Conservation (phyloP, 1,139 yeast species). For the Blastobotrys illinoisensis region DNA sequence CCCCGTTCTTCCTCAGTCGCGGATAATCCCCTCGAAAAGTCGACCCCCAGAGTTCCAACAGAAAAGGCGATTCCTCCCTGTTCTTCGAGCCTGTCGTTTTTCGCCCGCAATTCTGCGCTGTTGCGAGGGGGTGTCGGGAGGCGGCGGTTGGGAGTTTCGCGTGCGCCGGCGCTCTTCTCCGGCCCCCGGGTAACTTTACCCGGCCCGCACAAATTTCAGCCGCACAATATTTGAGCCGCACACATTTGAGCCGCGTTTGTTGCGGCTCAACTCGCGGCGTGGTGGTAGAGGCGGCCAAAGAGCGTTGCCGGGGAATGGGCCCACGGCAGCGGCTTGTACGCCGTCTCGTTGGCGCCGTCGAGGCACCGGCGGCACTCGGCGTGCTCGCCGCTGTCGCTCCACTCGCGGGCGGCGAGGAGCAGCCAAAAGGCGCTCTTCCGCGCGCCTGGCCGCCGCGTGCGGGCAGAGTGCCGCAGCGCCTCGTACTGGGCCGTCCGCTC, state of each 20-base stretch:
- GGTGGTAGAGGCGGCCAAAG: constrained; percentile 17
- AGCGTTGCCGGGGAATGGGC: constrained; percentile 21
- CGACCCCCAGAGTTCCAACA: not conserved
- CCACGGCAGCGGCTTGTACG: constrained; percentile 28
- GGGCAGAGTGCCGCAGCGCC: constrained; percentile 13
- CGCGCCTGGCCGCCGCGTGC: constrained; percentile 32
- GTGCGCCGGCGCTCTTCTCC: not conserved
- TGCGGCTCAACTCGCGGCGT: too few species aligned
- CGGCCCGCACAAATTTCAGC: too few species aligned
- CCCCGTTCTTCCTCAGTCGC: constrained; percentile 2
- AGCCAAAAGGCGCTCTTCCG: constrained; percentile 81
- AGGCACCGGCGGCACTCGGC: constrained; percentile 25
- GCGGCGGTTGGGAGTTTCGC: not conserved
- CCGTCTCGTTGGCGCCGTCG: constrained; percentile 20
- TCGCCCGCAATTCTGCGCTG: not conserved
- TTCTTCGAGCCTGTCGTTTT: not conserved
- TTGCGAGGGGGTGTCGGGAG: not conserved
- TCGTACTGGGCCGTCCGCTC: constrained; percentile 46
- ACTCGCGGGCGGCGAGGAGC: constrained; percentile 67
- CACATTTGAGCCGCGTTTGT: not conserved
- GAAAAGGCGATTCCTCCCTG: not conserved
- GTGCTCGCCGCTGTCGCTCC: constrained; percentile 40
- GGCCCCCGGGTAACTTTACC: not conserved
- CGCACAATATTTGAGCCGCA: too few species aligned
- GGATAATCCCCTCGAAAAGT: not conserved